Evolutionary conservation across 768 basidiomycete species (phyloP).

Genomic region (Russula compacta): DNA sequence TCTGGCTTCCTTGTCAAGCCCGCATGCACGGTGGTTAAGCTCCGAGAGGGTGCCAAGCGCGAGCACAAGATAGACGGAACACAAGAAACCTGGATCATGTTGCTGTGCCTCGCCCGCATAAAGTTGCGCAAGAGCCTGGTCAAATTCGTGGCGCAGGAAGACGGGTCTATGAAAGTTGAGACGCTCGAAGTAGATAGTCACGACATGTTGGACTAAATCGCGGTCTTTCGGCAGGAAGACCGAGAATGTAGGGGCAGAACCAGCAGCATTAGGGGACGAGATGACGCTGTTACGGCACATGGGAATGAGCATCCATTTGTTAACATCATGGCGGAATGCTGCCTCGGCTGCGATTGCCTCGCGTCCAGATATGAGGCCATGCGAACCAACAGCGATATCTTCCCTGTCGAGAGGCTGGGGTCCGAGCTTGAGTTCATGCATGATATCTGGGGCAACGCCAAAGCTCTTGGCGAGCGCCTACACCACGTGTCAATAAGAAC

Average conservation of each 20-base stretch:
- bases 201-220: conserved; percentile 48
- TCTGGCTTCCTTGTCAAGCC: conserved; percentile 38
- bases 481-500: conserved; percentile 14
- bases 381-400: conserved; percentile 70
- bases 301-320: conserved; percentile 50
- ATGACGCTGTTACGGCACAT: conserved; percentile 40
- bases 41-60: conserved; percentile 79
- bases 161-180: conserved; percentile 79
- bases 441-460: conserved; percentile 65
- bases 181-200: conserved; percentile 63
- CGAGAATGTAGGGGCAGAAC: conserved; percentile 33
- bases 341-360: conserved; percentile 50
- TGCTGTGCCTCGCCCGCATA: conserved; percentile 47
- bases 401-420: conserved; percentile 45
- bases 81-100: conserved; percentile 71
- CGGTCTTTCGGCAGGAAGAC: conserved; percentile 76
- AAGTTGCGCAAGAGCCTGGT: conserved; percentile 51
- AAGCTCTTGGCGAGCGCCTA: conserved; percentile 70
- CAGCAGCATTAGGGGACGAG: conserved; percentile 19
- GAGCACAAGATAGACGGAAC: conserved; percentile 66
- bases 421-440: conserved; percentile 51
- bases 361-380: conserved; percentile 58
- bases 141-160: conserved; percentile 59
- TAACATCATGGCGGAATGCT: conserved; percentile 47
- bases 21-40: conserved; percentile 60